Conservation (phyloP, 257 asterid species). For the Sherardia arvensis region DNA sequence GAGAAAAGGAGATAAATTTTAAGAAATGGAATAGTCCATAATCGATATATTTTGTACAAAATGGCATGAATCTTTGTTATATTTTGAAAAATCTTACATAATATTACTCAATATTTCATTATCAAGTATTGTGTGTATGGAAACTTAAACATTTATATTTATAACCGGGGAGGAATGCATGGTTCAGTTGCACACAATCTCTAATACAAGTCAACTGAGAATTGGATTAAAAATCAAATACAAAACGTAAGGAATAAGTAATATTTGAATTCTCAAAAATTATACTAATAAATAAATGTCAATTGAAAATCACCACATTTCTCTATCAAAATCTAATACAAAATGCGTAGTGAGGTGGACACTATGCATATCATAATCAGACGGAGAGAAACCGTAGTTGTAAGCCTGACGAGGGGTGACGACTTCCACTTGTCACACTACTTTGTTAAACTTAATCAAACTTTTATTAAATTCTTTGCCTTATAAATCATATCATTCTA, state of each 20-base stretch:
- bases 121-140: too few species aligned
- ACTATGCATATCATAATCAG: neutral
- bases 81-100: too few species aligned
- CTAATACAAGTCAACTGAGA: neutral
- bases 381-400: constrained; percentile 2
- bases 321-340: neutral
- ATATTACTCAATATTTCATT: too few species aligned
- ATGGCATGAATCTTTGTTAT: too few species aligned
- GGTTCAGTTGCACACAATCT: too few species aligned
- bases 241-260: neutral
- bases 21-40: too few species aligned
- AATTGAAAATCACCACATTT: neutral
- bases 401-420: neutral
- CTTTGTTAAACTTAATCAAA: neutral
- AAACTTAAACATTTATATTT: too few species aligned
- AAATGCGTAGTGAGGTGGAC: neutral
- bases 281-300: neutral
- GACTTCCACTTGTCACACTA: neutral
- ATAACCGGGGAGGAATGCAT: neutral
- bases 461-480: neutral
- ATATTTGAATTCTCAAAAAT: neutral
- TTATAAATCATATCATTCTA: neutral
- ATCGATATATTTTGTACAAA: too few species aligned
- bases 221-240: neutral
- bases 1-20: too few species aligned